Base-by-base conservation (phyloP, 495 filamentous ascomycete species). In the Xanthoparmelia taractica region DNA sequence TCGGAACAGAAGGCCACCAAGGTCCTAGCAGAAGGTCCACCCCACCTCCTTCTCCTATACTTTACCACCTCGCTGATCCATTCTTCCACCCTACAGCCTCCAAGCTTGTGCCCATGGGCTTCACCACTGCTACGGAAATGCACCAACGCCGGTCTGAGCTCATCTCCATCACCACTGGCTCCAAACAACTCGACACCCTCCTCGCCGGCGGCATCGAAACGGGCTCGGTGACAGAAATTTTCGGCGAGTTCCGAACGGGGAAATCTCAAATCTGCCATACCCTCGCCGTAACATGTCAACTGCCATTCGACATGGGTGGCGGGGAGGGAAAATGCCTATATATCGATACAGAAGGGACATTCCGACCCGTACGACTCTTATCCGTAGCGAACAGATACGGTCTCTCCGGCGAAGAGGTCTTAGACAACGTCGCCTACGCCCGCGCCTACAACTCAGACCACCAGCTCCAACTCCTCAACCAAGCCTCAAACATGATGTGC, bases 71-170 rank as follows among this genome's bases (percentile, higher is more conserved):
- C 43, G 31, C 63, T 31, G 54, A 63, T 68, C 37, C 25, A 3
- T 20, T 37, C 34, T 36, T 36, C 36, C 34, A 20, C 29, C n/a
- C 18, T n/a, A 8, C 40, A 95, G 94, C 93, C 31, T 90, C 91
- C 20, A 97, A 96, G 74, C 82, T 97, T 45, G 94, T 98, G 0
- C 94, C 94, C 0, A 96, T 98, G 91, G 94, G 94, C 13, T 98
- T 98, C 72, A 98, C 94, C 10, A 98, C 94, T 0, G 94, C 94
- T n/a, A 98, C 94, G 1, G 94, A 98, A 77, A 98, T 98, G 95
- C 94, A 98, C 69, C 90, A 90, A 55, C 86, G 94, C 63, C 85
- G 94, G 72, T 96, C 90, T 72, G 94, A 97, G 72, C 81, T 98
- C 58, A 98, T 98, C 65, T 97, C 92, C 7, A 92, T 98, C 65